Evolutionary conservation across 2,329 filamentous ascomycete genomes (phyloP), one percentile per base, ranked within the genome.

Genomic region (Aaosphaeria arxii): DNA sequence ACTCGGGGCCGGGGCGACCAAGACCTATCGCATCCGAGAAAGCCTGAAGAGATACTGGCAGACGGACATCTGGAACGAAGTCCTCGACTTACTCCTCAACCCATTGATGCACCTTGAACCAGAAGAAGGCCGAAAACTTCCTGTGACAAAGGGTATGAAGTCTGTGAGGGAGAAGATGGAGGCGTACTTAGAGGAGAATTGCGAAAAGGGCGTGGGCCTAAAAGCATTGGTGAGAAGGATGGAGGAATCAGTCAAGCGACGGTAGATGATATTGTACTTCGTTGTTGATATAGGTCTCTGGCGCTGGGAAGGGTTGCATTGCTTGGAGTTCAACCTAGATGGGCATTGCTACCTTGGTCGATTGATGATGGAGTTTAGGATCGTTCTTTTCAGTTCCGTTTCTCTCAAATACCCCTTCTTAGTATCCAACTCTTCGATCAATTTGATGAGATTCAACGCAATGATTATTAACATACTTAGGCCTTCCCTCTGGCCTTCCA

Each of bases 41-140:
- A 82, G 77, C 11, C 73, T 97, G 51, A 99, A 99, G 76, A 75
- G 94, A 40, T 99, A 99, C 72, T 99, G 94, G 94, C 91, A 97
- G 76, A 87, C 85, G 43, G 91, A 96, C 43, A 83, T 97, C 40
- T 99, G 94, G 94, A 73, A 67, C 2, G 84, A 88, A 51, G 85
- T 87, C 42, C 95, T 99, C 68, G 87, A 91, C 55, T 61, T 97
- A 49, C 73, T 97, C 55, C 76, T 99, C 40, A 99, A 99, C 69
- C 91, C 92, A 0, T 78, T 81, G 2, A 78, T 77, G 49, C 84
- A 85, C 70, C 70, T 82, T n/a, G 80, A 80, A 7, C 74, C 65
- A 1, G 91, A 91, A 69, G 84, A 85, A 30, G 83, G 77, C 1
- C 71, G 67, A n/a, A 80, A 72, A 56, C 79, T 96, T 79, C 92